Percentiles rank a stretch among this genome's conserved stretches.
These are phyloP conservation scores for Iris pallida DNA, from an alignment of 116 monocot genomes.

Conservation along the genomic window DNA sequence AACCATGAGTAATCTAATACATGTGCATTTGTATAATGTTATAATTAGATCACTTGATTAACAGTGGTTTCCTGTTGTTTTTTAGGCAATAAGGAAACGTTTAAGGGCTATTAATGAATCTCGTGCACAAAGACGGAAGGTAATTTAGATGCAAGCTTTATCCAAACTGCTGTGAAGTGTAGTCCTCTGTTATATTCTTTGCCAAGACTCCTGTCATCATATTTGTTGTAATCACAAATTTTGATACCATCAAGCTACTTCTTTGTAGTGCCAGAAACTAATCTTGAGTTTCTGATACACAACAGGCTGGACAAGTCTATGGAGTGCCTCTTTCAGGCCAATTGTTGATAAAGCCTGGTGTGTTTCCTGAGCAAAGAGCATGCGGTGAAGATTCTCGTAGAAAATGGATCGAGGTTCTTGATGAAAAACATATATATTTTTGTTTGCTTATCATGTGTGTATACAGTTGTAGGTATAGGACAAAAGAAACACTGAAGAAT, in stretches of 20 bases:
- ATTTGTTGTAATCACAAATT: no score
- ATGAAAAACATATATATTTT: background rate
- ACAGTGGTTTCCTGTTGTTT: background rate
- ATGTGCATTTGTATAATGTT: no score
- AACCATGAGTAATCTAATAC: no score
- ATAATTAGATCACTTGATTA: no score
- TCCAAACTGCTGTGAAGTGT: no score
- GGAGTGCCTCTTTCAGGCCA: slow-evolving; percentile 91
- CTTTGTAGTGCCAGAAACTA: slow-evolving; percentile 7
- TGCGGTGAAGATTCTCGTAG: slow-evolving; percentile 71
- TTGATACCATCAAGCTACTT: background rate
- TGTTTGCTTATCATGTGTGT: no score
- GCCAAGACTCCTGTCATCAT: no score
- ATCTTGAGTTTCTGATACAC: slow-evolving; percentile 12
- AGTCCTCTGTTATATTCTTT: no score
- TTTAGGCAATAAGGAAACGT: slow-evolving; percentile 75
- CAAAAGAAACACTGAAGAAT: no score
- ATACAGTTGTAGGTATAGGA: no score
- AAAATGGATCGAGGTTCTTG: slow-evolving; percentile 93
- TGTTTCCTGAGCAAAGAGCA: slow-evolving; percentile 80
- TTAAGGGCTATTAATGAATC: slow-evolving; percentile 92
- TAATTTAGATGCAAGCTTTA: slow-evolving; percentile 8
- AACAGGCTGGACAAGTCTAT: slow-evolving; percentile 97
- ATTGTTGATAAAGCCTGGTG: slow-evolving; percentile 62
- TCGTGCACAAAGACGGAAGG: slow-evolving; percentile 95